These are phyloP conservation scores for Zymoseptoria crescenta DNA, from an alignment of 2,329 filamentous ascomycete genomes.

Conservation along the genomic window DNA sequence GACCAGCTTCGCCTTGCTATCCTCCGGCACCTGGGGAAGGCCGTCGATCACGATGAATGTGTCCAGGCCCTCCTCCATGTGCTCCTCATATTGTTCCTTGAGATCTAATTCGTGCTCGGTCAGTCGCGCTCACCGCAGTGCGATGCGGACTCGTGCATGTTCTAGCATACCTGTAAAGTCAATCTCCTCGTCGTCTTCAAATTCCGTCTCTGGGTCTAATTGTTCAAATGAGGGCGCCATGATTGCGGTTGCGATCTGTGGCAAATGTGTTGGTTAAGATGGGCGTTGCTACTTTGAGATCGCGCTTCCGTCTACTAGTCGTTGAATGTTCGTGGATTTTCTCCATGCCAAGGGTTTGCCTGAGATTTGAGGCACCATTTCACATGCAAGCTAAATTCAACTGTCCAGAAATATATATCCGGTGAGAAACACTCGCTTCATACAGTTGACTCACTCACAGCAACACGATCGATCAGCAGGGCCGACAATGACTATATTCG, in stretches of 20 bases:
- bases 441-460: too few species aligned
- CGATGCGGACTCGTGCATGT: neutral
- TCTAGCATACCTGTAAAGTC: slow-evolving; percentile 59
- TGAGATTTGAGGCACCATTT: too few species aligned
- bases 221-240: slow-evolving; percentile 95
- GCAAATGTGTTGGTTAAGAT: neutral
- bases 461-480: too few species aligned
- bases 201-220: slow-evolving; percentile 69
- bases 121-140: slow-evolving; percentile 2
- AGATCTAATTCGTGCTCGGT: slow-evolving; percentile 51
- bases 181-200: slow-evolving; percentile 86
- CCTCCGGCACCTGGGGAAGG: slow-evolving; percentile 78
- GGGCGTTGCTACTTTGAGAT: neutral
- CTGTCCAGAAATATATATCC: too few species aligned
- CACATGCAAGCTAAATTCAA: too few species aligned
- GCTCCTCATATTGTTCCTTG: slow-evolving; percentile 88
- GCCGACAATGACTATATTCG: too few species aligned
- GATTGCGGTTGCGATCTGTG: neutral
- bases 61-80: slow-evolving; percentile 91
- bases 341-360: too few species aligned
- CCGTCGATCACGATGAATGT: slow-evolving; percentile 95
- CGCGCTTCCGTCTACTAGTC: neutral
- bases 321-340: neutral
- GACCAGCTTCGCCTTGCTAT: slow-evolving; percentile 86
- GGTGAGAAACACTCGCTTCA: too few species aligned